Evolutionary conservation across 345 rosid genomes (phyloP).

Genomic region (Moricandia moricandioides): DNA sequence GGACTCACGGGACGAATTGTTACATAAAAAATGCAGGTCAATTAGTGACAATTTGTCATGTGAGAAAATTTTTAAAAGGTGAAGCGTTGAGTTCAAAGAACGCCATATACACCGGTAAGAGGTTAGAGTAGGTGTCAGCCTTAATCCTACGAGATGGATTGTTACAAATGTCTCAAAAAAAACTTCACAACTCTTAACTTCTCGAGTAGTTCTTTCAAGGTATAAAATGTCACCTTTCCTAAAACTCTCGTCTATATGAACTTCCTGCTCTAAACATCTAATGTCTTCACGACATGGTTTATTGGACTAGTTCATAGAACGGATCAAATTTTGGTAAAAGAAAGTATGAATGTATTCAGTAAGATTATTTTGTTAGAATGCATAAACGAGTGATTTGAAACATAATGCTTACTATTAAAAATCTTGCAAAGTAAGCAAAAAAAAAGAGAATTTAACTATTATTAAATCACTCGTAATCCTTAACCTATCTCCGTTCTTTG

Average conservation of each 20-base stretch:
- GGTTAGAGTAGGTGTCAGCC: too few species aligned
- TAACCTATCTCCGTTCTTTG: slow-evolving; percentile 20
- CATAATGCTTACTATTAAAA: background rate
- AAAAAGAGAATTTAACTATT: background rate
- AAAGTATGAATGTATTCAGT: background rate
- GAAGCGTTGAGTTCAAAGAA: too few species aligned
- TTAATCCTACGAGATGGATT: too few species aligned
- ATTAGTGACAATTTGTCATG: too few species aligned
- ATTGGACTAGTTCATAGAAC: background rate
- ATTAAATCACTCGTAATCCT: slow-evolving; percentile 2
- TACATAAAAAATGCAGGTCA: too few species aligned
- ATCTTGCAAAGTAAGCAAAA: background rate
- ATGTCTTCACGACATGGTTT: too few species aligned
- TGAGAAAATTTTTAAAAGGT: too few species aligned
- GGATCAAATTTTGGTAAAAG: background rate
- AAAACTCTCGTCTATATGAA: slow-evolving; percentile 77
- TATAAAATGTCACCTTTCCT: slow-evolving; percentile 94
- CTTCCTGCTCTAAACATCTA: too few species aligned
- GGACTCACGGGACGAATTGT: too few species aligned
- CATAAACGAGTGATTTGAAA: background rate
- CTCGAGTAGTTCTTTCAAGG: slow-evolving; percentile 76
- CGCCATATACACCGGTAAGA: too few species aligned
- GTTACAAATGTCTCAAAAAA: slow-evolving; percentile 60
- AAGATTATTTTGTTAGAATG: background rate
- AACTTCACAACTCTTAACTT: slow-evolving; percentile 76